Evolutionary conservation across 805 yeast genomes (phyloP).

Genomic region (Lachancea fermentati): DNA sequence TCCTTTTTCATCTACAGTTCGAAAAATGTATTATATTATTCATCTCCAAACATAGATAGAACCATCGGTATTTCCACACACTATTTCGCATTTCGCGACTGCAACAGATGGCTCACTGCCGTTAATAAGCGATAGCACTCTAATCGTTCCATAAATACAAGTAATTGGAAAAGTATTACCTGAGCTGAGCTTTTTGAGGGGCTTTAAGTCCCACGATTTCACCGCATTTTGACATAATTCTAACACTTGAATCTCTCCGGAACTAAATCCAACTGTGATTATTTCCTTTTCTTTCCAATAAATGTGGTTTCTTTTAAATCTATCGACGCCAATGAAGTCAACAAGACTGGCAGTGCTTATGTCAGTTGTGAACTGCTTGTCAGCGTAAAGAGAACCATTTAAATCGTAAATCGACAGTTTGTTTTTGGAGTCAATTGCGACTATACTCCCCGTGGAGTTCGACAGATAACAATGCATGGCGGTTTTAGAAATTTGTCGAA

Average conservation of each 20-base stretch:
- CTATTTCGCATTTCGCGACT: slow-evolving; percentile 38
- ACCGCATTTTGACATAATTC: slow-evolving; percentile 25
- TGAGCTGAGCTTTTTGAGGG: slow-evolving; percentile 22
- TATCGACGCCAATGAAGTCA: slow-evolving; percentile 11
- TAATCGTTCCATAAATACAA: slow-evolving; percentile 12
- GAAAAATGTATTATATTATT: neutral
- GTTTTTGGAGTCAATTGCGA: slow-evolving; percentile 25
- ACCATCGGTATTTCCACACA: slow-evolving; percentile 52
- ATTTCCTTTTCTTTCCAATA: slow-evolving; percentile 36
- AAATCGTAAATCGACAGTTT: slow-evolving; percentile 38
- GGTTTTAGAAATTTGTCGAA: slow-evolving; percentile 34
- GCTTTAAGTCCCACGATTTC: slow-evolving; percentile 21
- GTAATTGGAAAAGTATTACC: slow-evolving; percentile 14
- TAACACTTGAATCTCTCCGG: slow-evolving; percentile 29
- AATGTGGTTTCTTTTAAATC: slow-evolving; percentile 30
- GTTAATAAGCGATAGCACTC: slow-evolving; percentile 7
- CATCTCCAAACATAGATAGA: slow-evolving; percentile 44
- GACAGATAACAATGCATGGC: slow-evolving; percentile 41
- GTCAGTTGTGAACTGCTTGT: slow-evolving; percentile 19
- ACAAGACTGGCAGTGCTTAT: slow-evolving; percentile 28
- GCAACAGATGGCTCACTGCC: slow-evolving; percentile 8
- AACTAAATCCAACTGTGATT: slow-evolving; percentile 34
- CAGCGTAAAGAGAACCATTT: slow-evolving; percentile 44
- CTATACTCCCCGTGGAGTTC: slow-evolving; percentile 50
- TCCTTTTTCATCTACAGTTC: too few relatives aligned